Conservation (phyloP, 2,329 filamentous ascomycete genomes). For the Colletotrichum lupini region DNA sequence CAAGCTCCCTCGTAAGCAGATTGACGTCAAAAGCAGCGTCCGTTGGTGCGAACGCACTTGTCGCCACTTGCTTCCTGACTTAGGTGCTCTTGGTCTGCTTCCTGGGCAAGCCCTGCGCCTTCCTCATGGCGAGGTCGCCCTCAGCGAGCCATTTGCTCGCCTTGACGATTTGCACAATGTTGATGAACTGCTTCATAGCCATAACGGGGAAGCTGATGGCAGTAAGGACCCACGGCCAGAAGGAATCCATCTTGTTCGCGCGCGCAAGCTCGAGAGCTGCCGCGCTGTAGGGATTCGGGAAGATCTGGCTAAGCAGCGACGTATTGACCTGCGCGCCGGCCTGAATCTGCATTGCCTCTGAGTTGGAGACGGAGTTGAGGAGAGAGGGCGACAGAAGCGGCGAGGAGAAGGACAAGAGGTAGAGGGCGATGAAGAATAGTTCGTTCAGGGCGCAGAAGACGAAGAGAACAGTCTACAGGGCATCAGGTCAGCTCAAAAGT, state of each 20-base stretch:
- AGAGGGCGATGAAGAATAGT: slow-evolving; percentile 97
- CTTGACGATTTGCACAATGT: slow-evolving; percentile 92
- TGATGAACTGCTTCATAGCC: slow-evolving; percentile 92
- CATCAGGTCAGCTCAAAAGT: slow-evolving; percentile 34
- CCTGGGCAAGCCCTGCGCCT: slow-evolving; percentile 61
- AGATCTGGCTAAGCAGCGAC: slow-evolving; percentile 77
- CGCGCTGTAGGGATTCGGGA: slow-evolving; percentile 90
- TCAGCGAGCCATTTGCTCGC: slow-evolving; percentile 93
- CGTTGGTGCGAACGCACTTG: neutral
- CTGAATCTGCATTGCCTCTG: slow-evolving; percentile 63
- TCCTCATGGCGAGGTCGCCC: slow-evolving; percentile 80
- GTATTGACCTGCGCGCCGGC: slow-evolving; percentile 77
- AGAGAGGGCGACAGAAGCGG: slow-evolving; percentile 89
- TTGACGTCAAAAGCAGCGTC: neutral
- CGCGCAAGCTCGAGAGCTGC: slow-evolving; percentile 91
- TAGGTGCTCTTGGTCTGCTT: slow-evolving; percentile 44
- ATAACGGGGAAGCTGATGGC: slow-evolving; percentile 87
- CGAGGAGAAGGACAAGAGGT: slow-evolving; percentile 96
- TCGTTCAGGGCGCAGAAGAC: slow-evolving; percentile 92
- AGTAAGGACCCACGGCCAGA: slow-evolving; percentile 76
- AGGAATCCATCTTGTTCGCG: slow-evolving; percentile 91
- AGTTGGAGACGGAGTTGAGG: slow-evolving; percentile 68
- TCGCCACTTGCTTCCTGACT: neutral
- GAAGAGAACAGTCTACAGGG: slow-evolving; percentile 83
- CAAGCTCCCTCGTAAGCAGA: neutral